Conservation (phyloP, 768 basidiomycete genomes). For the Heimioporus sp. region DNA sequence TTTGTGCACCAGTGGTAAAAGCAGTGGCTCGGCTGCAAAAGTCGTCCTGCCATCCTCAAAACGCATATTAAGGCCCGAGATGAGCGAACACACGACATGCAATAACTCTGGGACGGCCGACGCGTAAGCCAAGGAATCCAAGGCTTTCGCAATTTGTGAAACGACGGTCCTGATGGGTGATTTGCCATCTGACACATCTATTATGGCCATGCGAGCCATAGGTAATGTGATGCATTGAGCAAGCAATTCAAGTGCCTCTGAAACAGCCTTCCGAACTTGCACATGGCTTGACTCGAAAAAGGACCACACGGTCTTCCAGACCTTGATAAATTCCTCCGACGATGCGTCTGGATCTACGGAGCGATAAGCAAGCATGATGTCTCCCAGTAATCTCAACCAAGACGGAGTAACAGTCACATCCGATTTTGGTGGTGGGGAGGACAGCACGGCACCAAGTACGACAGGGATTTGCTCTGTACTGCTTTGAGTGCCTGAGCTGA, state of each 20-base stretch:
- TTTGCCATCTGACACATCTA: constrained; percentile 43
- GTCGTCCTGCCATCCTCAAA: constrained; percentile 36
- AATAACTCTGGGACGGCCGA: constrained; percentile 78
- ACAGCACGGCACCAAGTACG: constrained; percentile 65
- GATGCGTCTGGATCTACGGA: constrained; percentile 48
- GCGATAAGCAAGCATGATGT: constrained; percentile 65
- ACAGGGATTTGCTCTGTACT: constrained; percentile 53
- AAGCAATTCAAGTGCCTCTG: constrained; percentile 59
- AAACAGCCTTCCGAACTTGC: constrained; percentile 59
- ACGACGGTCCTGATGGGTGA: constrained; percentile 65
- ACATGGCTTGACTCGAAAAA: constrained; percentile 73
- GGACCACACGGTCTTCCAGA: constrained; percentile 75
- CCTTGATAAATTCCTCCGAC: constrained; percentile 52
- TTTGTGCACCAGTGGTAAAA: constrained; percentile 66
- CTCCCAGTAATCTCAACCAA: constrained; percentile 78
- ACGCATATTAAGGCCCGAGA: constrained; percentile 58
- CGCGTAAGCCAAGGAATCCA: constrained; percentile 73
- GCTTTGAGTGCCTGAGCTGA: constrained; percentile 48
- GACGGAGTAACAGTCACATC: constrained; percentile 67
- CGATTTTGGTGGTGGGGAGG: constrained; percentile 66
- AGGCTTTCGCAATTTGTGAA: constrained; percentile 58
- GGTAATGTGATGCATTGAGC: constrained; percentile 68
- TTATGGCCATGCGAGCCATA: constrained; percentile 53
- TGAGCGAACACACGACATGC: constrained; percentile 66
- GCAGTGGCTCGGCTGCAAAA: constrained; percentile 66